These are phyloP conservation scores for Starmerella floris DNA, from an alignment of 805 yeast species.

Conservation along the genomic window DNA sequence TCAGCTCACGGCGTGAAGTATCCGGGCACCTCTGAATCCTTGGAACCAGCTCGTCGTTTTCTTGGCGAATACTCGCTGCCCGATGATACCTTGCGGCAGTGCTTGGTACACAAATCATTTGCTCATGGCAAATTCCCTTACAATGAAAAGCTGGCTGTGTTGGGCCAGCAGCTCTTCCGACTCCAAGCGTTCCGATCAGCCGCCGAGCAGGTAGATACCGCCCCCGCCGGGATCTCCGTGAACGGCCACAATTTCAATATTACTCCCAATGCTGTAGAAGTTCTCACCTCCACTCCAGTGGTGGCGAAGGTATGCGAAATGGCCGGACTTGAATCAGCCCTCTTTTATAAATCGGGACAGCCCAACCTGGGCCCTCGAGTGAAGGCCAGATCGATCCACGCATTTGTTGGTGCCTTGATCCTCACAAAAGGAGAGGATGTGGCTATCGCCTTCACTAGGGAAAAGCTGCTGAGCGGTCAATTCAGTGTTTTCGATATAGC, in stretches of 20 bases:
- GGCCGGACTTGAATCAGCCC: constrained; percentile 22
- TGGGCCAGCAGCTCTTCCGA: constrained; percentile 35
- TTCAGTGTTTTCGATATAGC: constrained; percentile 23
- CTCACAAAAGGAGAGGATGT: constrained; percentile 44
- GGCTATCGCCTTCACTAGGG: constrained; percentile 43
- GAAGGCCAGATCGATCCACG: constrained; percentile 39
- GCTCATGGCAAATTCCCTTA: constrained; percentile 83
- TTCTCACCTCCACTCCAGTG: constrained; percentile 23
- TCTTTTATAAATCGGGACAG: constrained; percentile 24
- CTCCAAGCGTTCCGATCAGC: constrained; percentile 19
- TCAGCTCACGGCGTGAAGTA: constrained; percentile 40
- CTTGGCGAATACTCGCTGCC: constrained; percentile 41
- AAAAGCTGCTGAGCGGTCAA: constrained; percentile 32
- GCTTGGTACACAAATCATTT: constrained; percentile 85
- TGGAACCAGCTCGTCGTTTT: constrained; percentile 38
- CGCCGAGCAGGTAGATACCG: constrained; percentile 7
- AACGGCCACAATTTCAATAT: constrained; percentile 26
- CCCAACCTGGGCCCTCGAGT: constrained; percentile 32
- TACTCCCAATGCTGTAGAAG: constrained; percentile 21
- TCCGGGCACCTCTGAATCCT: constrained; percentile 38
- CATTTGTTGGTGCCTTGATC: constrained; percentile 58
- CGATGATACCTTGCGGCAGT: constrained; percentile 56
- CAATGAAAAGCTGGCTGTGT: constrained; percentile 66
- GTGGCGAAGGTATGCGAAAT: constrained; percentile 23
- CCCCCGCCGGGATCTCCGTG: constrained; percentile 5